phyloP scores from a whole-genome alignment of 176 grass and related monocot genomes.

The Areca catechu region DNA sequence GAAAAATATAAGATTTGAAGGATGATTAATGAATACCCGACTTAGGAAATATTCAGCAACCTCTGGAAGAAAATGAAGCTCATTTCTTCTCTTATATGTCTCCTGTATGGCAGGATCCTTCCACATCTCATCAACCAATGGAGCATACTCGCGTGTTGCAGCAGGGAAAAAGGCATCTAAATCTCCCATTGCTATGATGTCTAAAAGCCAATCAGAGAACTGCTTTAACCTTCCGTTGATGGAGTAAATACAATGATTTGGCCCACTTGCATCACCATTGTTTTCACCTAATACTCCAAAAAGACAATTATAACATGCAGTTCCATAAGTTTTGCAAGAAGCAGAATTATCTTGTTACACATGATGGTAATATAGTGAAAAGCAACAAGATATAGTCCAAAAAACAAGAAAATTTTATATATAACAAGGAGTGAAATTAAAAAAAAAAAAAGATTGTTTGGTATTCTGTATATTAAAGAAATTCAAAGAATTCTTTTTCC shows the following conservation, averaged over 20 bases:
- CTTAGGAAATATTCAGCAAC: slow-evolving; percentile 84
- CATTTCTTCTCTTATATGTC: slow-evolving; percentile 86
- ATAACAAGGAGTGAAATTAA: no score
- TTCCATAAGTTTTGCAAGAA: no score
- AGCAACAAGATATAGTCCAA: no score
- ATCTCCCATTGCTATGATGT: slow-evolving; percentile 95
- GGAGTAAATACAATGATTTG: slow-evolving; percentile 53
- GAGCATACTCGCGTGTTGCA: slow-evolving; percentile 85
- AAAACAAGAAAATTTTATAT: no score
- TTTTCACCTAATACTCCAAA: slow-evolving; percentile 27
- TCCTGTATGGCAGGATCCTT: slow-evolving; percentile 88
- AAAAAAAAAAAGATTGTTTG: no score
- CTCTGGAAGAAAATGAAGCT: slow-evolving; percentile 88
- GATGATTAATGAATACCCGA: slow-evolving; percentile 38
- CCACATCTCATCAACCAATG: slow-evolving; percentile 91
- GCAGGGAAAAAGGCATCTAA: slow-evolving; percentile 93
- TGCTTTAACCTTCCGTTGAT: slow-evolving; percentile 86
- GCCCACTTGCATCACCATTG: slow-evolving; percentile 24
- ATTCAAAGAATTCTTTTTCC: no score
- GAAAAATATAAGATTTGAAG: neutral
- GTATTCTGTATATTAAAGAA: no score
- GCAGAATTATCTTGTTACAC: no score
- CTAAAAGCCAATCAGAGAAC: slow-evolving; percentile 93
- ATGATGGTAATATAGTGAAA: no score
- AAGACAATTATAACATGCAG: no score